phyloP scores from a whole-genome alignment of 768 basidiomycete genomes.

The Trametes cubensis region DNA sequence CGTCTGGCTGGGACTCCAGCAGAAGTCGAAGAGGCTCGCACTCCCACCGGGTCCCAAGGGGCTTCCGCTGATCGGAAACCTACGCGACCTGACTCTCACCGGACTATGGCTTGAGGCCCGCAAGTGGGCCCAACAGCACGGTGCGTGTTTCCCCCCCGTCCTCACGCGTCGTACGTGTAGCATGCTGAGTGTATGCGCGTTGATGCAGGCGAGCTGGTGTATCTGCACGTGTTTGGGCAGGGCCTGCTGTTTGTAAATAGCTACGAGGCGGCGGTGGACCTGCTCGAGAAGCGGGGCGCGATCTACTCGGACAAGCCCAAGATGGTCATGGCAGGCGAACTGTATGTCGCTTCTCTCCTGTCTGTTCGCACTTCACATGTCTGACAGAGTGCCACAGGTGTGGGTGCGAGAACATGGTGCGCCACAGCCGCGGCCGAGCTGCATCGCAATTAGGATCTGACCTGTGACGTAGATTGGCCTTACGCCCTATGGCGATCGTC shows the following conservation, averaged over 20 bases:
- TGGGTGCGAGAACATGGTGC: constrained; percentile 69
- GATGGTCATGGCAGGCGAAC: constrained; percentile 29
- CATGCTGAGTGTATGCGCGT: constrained; percentile 1
- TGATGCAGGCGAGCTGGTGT: constrained; percentile 41
- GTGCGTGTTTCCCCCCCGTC: constrained; percentile 7
- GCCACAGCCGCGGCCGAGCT: constrained; percentile 22
- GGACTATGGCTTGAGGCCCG: constrained; percentile 25
- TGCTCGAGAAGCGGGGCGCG: constrained; percentile 50
- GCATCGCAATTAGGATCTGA: constrained; percentile 1
- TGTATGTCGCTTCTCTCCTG: constrained; percentile 17
- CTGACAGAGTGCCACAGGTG: constrained; percentile 34
- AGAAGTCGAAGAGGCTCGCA: constrained; percentile 16
- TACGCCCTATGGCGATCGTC: constrained; percentile 63
- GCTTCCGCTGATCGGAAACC: constrained; percentile 31
- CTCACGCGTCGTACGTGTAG: neutral
- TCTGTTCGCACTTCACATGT: neutral
- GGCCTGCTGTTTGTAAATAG: constrained; percentile 51
- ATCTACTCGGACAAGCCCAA: constrained; percentile 57
- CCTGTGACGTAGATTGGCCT: constrained; percentile 53
- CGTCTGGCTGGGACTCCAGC: constrained; percentile 19
- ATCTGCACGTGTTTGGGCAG: constrained; percentile 49
- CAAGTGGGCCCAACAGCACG: constrained; percentile 27
- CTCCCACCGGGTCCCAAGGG: constrained; percentile 30
- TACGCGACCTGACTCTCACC: constrained; percentile 27
- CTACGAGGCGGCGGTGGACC: constrained; percentile 43